A percentile compares a stretch with the other conserved stretches of the same genome.
Evolutionary conservation across 2,329 filamentous ascomycete genomes (phyloP).

Genomic region (Cercospora sp.): DNA sequence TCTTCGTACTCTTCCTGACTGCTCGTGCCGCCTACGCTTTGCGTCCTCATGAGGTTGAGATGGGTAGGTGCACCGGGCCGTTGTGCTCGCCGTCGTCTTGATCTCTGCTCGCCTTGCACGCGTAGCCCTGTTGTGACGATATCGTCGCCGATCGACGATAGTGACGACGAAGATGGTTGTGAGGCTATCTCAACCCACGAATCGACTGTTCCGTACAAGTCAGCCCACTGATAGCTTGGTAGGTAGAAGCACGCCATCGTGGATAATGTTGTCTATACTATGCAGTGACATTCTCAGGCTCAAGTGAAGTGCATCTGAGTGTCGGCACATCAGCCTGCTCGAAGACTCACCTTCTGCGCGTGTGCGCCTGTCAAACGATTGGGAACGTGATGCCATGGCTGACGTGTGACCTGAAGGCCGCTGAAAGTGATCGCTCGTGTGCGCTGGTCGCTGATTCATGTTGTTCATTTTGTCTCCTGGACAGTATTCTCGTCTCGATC

Average conservation of each 20-base stretch:
- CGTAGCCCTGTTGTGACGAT: conserved; percentile 86
- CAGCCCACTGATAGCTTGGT: conserved; percentile 30
- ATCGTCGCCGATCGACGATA: conserved; percentile 81
- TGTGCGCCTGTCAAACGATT: conserved; percentile 36
- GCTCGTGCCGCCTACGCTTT: conserved; percentile 56
- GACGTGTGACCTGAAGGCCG: conserved; percentile 30
- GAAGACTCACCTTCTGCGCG: conserved; percentile 35
- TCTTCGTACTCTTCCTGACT: conserved; percentile 95
- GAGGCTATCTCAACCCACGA: conserved; percentile 96
- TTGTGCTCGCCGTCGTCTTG: conserved; percentile 56
- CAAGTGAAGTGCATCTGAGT: background rate
- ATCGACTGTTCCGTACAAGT: conserved; percentile 57
- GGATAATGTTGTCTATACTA: background rate
- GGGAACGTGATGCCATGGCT: conserved; percentile 34
- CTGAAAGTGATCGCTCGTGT: conserved; percentile 28
- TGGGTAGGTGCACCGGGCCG: conserved; percentile 46
- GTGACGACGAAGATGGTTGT: conserved; percentile 87
- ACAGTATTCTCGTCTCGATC: background rate
- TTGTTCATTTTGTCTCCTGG: conserved; percentile 12
- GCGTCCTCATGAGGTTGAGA: conserved; percentile 47
- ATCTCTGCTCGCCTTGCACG: conserved; percentile 66
- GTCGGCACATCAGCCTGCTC: background rate
- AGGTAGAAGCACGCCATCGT: conserved; percentile 29
- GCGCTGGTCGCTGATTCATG: conserved; percentile 18
- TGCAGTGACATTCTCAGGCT: background rate